Base-by-base conservation (phyloP, 768 basidiomycete genomes). In the Suillus plorans region DNA sequence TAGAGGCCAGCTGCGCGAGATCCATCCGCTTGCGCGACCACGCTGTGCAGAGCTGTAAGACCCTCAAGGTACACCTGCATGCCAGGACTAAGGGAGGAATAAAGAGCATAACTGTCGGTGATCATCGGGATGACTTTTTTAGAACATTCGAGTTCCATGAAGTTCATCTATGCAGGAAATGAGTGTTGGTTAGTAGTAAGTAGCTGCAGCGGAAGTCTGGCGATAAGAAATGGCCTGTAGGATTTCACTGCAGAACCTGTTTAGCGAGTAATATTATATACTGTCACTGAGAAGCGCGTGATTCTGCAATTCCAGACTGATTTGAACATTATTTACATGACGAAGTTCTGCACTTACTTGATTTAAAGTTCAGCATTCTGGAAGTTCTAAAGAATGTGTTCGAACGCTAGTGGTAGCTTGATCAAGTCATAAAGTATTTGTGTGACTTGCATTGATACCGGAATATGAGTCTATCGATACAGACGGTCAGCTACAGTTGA, bases 61-160 rank as follows among this genome's bases (percentile, higher is more conserved):
- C 87, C 86, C 70, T 93, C 91, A 61, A 94, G 81, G 75, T 93
- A 94, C 53, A 79, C 83, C 72, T 93, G 90, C 76, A 92, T 82
- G 13, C 85, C 85, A 1, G 86, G 83, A 70, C 92, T 94, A 65
- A 93, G 79, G 49, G 88, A 89, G 3, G 92, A 93, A 78, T 92
- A 94, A 20, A 94, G 80, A 4, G 91, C 89, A 71, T 92, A 91
- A 44, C 90, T 92, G 63, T 14, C n/a, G 31, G 10, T n/a, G 34
- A 31, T 25, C 37, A 56, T 76, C 63, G 71, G 59, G 28, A n/a
- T 42, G 2, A 20, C 14, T n/a, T 36, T 6, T 20, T n/a, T 18
- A 28, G 28, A 28, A 42, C 16, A 6, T 18, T 18, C 6, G 16
- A 42, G 41, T 18, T 5, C 16, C 41, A 18, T 42, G 16, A 42